A percentile compares a stretch with the other conserved stretches of the same genome.
phyloP scores from a whole-genome alignment of 2,329 filamentous ascomycete species.

The Sarocladiaceae sp. region DNA sequence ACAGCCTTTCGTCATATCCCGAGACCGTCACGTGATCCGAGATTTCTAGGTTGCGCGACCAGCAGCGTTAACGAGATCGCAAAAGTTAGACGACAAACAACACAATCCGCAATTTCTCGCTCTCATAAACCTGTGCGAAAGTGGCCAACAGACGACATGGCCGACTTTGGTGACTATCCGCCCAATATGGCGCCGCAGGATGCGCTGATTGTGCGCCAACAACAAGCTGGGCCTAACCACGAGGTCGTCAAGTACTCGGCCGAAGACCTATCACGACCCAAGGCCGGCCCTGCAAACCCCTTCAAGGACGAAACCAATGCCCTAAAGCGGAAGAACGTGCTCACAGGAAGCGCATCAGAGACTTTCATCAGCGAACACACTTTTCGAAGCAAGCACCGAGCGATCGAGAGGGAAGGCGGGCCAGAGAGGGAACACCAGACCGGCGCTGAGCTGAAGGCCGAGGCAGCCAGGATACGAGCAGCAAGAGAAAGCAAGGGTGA shows the following conservation, averaged over 20 bases:
- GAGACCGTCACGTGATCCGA: background rate
- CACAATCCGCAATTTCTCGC: background rate
- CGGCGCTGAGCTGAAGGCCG: constrained; percentile 61
- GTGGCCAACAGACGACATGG: constrained; percentile 38
- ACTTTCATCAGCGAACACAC: constrained; percentile 86
- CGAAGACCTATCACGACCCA: constrained; percentile 63
- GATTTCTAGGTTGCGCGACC: background rate
- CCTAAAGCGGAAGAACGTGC: constrained; percentile 73
- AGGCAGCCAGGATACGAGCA: constrained; percentile 62
- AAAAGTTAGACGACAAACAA: background rate
- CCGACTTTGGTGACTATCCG: constrained; percentile 59
- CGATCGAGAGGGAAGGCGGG: constrained; percentile 65
- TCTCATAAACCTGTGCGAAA: too few relatives aligned
- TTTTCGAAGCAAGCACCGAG: constrained; percentile 83
- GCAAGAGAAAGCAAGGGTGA: constrained; percentile 83
- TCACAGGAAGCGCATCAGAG: constrained; percentile 85
- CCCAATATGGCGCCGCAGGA: constrained; percentile 63
- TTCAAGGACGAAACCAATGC: constrained; percentile 56
- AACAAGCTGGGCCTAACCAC: constrained; percentile 52
- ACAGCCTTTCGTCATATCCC: background rate
- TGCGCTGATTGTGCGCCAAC: constrained; percentile 53
- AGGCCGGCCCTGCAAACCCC: constrained; percentile 68
- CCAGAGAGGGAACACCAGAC: constrained; percentile 52
- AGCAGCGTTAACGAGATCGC: background rate
- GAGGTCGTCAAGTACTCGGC: constrained; percentile 64